Evolutionary conservation across 805 yeast species (phyloP).

Genomic region (Candida krabiensis): DNA sequence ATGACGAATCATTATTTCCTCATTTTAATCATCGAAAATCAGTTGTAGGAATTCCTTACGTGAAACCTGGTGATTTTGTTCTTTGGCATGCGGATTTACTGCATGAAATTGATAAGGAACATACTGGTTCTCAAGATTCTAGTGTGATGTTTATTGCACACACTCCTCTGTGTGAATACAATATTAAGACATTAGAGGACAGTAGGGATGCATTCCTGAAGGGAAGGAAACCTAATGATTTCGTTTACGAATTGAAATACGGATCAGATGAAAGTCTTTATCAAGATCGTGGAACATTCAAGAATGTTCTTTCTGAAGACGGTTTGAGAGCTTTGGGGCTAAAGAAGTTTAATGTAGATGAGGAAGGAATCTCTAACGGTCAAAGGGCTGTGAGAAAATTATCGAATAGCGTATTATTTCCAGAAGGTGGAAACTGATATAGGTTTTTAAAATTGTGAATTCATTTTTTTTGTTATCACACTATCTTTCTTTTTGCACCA

Average conservation of each 20-base stretch:
- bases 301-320: constrained; percentile 17
- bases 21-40: constrained; percentile 31
- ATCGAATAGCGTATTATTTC: constrained; percentile 26
- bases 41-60: constrained; percentile 36
- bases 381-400: constrained; percentile 26
- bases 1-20: constrained; percentile 29
- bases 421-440: no score
- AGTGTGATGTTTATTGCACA: constrained; percentile 40
- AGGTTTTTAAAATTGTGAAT: no score
- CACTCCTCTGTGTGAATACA: constrained; percentile 29
- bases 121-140: constrained; percentile 35
- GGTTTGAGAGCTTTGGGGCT: constrained; percentile 31
- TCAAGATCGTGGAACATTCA: constrained; percentile 1
- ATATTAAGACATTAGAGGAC: constrained; percentile 7
- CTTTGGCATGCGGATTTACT: constrained; percentile 44
- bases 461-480: no score
- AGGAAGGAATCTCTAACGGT: constrained; percentile 25
- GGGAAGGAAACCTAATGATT: constrained; percentile 7
- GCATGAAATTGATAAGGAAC: constrained; percentile 41
- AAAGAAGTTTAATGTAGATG: constrained; percentile 23
- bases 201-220: constrained; percentile 4
- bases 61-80: constrained; percentile 41
- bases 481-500: no score
- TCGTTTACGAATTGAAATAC: constrained; percentile 3
- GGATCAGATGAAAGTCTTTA: constrained; percentile 7